Evolutionary conservation across 1,284 basidiomycete species (phyloP), one percentile per base, ranked within the genome.

Genomic region (Pseudozyma pruni): DNA sequence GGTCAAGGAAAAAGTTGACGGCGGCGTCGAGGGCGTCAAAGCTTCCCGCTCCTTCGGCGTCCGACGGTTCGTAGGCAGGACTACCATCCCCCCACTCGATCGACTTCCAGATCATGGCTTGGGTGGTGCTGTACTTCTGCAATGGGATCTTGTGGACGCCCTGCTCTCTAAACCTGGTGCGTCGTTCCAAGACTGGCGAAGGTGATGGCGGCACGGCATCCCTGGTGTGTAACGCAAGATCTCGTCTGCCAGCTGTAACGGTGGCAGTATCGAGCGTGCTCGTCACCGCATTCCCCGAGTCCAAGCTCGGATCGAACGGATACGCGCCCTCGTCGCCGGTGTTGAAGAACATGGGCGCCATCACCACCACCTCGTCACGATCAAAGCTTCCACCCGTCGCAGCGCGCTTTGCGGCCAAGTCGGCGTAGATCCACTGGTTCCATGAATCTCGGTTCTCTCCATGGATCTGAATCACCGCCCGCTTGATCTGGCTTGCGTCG

Each of bases 341-440:
- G 5, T 48, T 67, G 55, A 78, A 74, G 35, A 80, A 79, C 63
- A 75, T 62, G 0, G 79, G 79, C 0, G 79, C 71, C 41, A 75
- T 64, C 13, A 79, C 60, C 6, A 79, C 58, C 38, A 80, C 72
- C 37, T 80, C 74, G 20, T 78, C 75, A 1, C 60, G 31, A 1
- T 49, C 46, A 22, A 79, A 72, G n/a, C 42, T 67, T 0, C 75
- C 75, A 1, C 72, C 71, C 22, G 60, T 52, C 2, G 49, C 56
- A 0, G 66, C 74, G 3, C 68, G 35, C 35, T 62, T 53, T 4
- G 75, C 62, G 4, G 79, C 67, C 7, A 76, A 22, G 46, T 76
- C 72, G n/a, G 74, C 41, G 53, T 75, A 80, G 13, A 70, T 47
- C 68, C 68, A 79, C 61, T 78, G 68, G 47, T 81, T 79, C 76